Evolutionary conservation across 805 yeast species (phyloP).

Genomic region (Metschnikowia corniflorae): DNA sequence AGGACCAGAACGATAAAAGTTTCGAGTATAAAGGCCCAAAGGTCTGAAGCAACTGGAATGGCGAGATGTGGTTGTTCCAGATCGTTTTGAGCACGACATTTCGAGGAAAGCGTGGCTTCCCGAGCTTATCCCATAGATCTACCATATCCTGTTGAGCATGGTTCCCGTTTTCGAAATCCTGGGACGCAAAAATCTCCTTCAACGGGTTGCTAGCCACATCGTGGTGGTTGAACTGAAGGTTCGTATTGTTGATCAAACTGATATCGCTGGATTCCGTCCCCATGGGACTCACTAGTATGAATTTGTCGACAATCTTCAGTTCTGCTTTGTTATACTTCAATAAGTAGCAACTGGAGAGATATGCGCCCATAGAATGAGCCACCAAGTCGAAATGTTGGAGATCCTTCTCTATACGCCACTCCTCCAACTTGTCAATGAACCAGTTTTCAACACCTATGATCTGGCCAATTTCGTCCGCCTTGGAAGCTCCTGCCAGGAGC

Average conservation of each 20-base stretch:
- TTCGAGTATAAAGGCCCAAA: slow-evolving; percentile 41
- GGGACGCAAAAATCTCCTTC: slow-evolving; percentile 26
- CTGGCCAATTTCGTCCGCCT: slow-evolving; percentile 28
- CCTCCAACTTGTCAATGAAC: slow-evolving; percentile 39
- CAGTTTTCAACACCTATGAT: slow-evolving; percentile 34
- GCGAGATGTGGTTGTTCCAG: slow-evolving; percentile 39
- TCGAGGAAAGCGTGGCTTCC: slow-evolving; percentile 37
- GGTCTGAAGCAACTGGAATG: slow-evolving; percentile 37
- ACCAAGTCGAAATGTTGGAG: slow-evolving; percentile 29
- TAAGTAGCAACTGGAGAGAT: slow-evolving; percentile 37
- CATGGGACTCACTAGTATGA: slow-evolving; percentile 39
- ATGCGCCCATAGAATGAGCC: slow-evolving; percentile 44
- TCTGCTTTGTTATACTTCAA: slow-evolving; percentile 29
- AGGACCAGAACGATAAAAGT: slow-evolving; percentile 41
- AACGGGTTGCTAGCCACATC: slow-evolving; percentile 35
- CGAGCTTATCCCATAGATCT: slow-evolving; percentile 31
- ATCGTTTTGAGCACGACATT: slow-evolving; percentile 27
- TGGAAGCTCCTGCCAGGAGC: slow-evolving; percentile 17
- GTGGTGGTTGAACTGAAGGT: slow-evolving; percentile 33
- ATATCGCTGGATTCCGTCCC: slow-evolving; percentile 38
- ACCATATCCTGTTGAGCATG: slow-evolving; percentile 17
- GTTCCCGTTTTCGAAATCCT: slow-evolving; percentile 18
- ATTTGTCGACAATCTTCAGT: slow-evolving; percentile 19
- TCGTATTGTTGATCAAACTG: slow-evolving; percentile 31
- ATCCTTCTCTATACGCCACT: slow-evolving; percentile 29